Base-by-base conservation (phyloP, 2,329 filamentous ascomycete species). In the Torrubiellomyces zombiae region DNA sequence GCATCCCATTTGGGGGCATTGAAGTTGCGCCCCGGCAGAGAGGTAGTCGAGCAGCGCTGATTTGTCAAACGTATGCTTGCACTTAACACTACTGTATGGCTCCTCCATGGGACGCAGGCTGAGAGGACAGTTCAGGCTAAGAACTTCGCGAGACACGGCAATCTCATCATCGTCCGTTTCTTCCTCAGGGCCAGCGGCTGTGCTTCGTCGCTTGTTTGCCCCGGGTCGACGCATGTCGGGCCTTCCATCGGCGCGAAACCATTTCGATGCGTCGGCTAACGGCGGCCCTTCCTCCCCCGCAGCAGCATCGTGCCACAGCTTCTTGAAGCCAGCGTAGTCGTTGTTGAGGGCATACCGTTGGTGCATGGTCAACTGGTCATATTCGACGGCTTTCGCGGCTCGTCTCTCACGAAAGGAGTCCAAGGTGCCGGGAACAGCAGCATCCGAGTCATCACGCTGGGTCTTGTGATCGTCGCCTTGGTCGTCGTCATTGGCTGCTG, bases 51-150 rank as follows among this genome's bases (percentile, higher is more conserved):
- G 29, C 19, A 85, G 73, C 1, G 68, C 67, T 2, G 44, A 40
- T 44, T 67, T 74, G 41, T 85, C 75, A 42, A 80, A 85, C 0
- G 65, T 72, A 44, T 85, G 78, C 28, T 66, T 70, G 53, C 78
- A 85, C 34, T 67, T 65, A 9, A 43, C 52, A 37, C 67, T 78
- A 28, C 66, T 77, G 39, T 67, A 70, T 0, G 78, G 78, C 26
- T 80, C 62, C 20, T 56, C 52, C 53, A 81, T 72, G 21, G 63
- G 55, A 25, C 56, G 55, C 34, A 82, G 53, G 0, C 75, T 76
- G 12, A 85, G 45, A 0, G 76, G 75, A 39, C 78, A 85, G 37
- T 67, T 73, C 16, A 75, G 65, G 44, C 67, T 75, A 26, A 72
- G 58, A 4, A 61, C 64, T 32, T 72, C 69, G 24, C 66, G 58